phyloP scores from a whole-genome alignment of 2,329 filamentous ascomycete species.

The Apiospora sp. region DNA sequence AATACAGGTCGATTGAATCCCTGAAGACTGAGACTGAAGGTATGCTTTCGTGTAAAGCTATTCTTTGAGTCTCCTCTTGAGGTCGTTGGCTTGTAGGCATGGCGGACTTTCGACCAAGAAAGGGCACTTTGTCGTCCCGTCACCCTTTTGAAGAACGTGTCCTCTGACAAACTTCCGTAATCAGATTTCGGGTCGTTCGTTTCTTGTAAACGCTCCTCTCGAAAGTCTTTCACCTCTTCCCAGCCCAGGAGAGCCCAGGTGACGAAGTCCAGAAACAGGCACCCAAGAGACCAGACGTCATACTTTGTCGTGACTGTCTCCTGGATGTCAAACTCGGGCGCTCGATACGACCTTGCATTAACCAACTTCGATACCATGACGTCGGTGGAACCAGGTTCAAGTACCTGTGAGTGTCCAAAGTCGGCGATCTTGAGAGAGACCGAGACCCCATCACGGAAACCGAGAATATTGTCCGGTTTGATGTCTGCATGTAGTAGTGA shows the following conservation, averaged over 20 bases:
- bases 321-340: neutral
- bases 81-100: neutral
- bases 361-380: fast-evolving
- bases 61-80: neutral
- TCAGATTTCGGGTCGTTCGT: neutral
- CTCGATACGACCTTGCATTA: neutral
- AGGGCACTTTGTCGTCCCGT: neutral
- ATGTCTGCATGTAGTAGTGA: too few species aligned
- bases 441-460: neutral
- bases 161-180: neutral
- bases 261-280: conserved; percentile 31
- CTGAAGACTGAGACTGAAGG: neutral
- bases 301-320: conserved; percentile 23
- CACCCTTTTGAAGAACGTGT: neutral
- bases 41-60: neutral
- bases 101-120: neutral
- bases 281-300: conserved; percentile 33
- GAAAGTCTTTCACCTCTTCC: conserved; percentile 30
- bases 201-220: neutral
- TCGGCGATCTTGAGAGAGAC: neutral
- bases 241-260: conserved; percentile 33
- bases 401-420: neutral
- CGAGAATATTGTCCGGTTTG: neutral
- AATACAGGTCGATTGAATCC: neutral
- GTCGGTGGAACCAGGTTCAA: neutral